Evolutionary conservation across 1,284 basidiomycete species (phyloP).

Genomic region (Psilocybe mexicana): DNA sequence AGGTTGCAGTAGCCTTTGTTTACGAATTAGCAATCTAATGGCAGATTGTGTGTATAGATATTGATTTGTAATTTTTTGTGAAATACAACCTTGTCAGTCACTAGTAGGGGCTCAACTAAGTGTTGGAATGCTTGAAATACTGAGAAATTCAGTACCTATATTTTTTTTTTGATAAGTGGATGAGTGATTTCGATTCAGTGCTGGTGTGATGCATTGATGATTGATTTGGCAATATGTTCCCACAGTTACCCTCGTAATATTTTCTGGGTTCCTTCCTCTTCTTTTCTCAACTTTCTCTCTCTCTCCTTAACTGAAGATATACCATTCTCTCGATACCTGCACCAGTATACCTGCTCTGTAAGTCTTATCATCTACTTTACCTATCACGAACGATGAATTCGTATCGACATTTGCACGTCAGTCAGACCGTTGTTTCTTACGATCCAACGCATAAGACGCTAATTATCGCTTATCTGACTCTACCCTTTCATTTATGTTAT

Average conservation of each 20-base stretch:
- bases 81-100: too few species aligned
- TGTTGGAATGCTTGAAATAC: too few species aligned
- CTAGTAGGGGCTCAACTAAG: too few species aligned
- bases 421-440: conserved; percentile 39
- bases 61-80: too few species aligned
- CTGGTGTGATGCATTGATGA: too few species aligned
- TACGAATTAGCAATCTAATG: conserved; percentile 34
- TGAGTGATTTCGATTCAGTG: not conserved
- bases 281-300: not conserved
- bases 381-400: conserved; percentile 34
- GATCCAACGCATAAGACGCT: conserved; percentile 36
- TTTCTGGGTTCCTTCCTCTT: not conserved
- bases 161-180: not conserved
- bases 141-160: too few species aligned
- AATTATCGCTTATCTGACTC: conserved; percentile 27
- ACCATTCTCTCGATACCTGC: not conserved
- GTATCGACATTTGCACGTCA: conserved; percentile 52
- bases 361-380: conserved; percentile 1
- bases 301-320: not conserved
- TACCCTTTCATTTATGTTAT: not conserved
- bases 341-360: conserved; percentile 6
- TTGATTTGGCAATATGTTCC: not conserved
- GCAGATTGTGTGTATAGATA: not conserved
- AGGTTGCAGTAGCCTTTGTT: conserved; percentile 54
- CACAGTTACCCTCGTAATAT: not conserved